phyloP scores from a whole-genome alignment of 345 rosid genomes.

The Euphorbia tirucalli region DNA sequence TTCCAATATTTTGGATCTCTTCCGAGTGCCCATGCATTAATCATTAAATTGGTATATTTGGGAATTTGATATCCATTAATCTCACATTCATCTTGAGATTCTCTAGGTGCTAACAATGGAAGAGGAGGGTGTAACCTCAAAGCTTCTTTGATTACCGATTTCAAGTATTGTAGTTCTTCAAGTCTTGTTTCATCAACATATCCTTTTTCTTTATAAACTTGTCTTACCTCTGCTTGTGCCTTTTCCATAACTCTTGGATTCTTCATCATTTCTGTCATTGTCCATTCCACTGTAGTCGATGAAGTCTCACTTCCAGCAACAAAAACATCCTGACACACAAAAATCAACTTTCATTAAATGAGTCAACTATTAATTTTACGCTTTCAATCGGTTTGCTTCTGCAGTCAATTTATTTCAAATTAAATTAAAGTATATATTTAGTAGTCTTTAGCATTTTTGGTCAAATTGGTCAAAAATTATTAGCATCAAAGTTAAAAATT shows the following conservation, averaged over 20 bases:
- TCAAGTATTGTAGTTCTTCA: conserved; percentile 8
- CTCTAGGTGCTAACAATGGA: conserved; percentile 15
- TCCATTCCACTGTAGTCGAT: conserved; percentile 24
- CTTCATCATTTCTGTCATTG: conserved; percentile 24
- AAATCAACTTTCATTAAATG: not conserved
- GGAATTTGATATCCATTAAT: conserved; percentile 15
- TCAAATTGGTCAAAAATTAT: no score
- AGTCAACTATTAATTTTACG: no score
- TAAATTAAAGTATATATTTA: no score
- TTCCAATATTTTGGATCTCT: conserved; percentile 20
- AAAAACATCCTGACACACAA: conserved; percentile 20
- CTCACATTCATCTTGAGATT: conserved; percentile 10
- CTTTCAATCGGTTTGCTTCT: no score
- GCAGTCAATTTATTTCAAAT: no score
- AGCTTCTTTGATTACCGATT: conserved; percentile 7
- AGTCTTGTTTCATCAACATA: conserved; percentile 9
- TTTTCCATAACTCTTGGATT: conserved; percentile 17
- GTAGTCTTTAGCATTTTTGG: no score
- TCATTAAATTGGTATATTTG: not conserved
- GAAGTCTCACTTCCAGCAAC: conserved; percentile 28
- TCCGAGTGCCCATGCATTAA: conserved; percentile 9
- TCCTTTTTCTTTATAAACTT: conserved; percentile 10
- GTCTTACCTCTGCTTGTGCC: conserved; percentile 35
- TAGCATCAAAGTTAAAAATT: no score
- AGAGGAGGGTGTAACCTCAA: conserved; percentile 7